Percentiles rank a stretch among this genome's conserved stretches.
phyloP scores from a whole-genome alignment of 1,284 basidiomycete genomes.

The Moesziomyces parantarcticus region DNA sequence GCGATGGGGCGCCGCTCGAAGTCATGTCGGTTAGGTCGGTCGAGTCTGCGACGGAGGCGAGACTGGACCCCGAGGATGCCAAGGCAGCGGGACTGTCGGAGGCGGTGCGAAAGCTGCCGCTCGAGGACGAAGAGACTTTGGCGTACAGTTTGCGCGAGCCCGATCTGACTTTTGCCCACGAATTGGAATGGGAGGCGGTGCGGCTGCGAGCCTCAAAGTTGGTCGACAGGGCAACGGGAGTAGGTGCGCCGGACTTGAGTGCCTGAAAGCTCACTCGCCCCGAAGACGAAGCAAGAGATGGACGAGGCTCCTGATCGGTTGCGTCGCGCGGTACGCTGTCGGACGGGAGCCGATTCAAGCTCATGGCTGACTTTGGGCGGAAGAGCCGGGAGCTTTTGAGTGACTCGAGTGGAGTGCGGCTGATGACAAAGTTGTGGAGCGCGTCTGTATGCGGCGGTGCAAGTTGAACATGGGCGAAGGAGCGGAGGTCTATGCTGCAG shows the following conservation, averaged over 20 bases:
- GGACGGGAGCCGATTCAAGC: conserved; percentile 7
- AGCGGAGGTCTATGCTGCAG: conserved; percentile 19
- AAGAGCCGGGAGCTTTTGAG: conserved; percentile 7
- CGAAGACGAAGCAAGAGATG: conserved; percentile 1
- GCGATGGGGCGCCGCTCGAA: conserved; percentile 19
- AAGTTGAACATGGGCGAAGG: conserved; percentile 10
- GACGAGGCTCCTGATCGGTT: conserved; percentile 6
- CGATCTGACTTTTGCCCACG: conserved; percentile 23
- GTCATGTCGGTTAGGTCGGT: conserved; percentile 6
- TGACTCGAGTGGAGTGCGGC: conserved; percentile 6
- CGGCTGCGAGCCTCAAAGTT: conserved; percentile 1
- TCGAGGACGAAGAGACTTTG: conserved; percentile 17
- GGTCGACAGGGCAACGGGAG: background rate
- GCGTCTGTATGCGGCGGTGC: background rate
- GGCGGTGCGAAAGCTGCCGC: background rate
- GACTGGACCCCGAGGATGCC: conserved; percentile 6
- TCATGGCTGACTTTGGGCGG: conserved; percentile 20
- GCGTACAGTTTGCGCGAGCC: conserved; percentile 22
- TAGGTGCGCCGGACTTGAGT: background rate
- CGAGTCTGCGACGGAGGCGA: conserved; percentile 6
- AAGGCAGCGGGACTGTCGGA: background rate
- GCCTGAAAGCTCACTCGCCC: conserved; percentile 13
- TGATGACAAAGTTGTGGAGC: conserved; percentile 14
- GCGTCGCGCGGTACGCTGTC: conserved; percentile 1
- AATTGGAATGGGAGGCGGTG: background rate